Evolutionary conservation across 2,329 filamentous ascomycete species (phyloP).

Genomic region (Curvularia hawaiiensis): DNA sequence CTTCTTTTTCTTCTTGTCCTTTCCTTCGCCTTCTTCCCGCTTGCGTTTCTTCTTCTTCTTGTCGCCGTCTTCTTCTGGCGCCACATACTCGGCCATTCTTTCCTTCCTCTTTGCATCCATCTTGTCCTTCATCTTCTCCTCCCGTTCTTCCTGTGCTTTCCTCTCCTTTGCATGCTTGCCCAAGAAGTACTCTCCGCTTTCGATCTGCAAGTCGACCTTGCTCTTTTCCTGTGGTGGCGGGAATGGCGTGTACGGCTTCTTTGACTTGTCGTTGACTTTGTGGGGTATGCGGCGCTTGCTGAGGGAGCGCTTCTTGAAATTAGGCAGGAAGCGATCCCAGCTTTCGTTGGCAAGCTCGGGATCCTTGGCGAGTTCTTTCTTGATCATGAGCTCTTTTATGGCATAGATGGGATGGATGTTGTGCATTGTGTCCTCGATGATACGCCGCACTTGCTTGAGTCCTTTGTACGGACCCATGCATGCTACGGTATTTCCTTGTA

Average conservation of each 20-base stretch:
- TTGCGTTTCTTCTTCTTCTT: conserved; percentile 56
- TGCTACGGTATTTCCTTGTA: conserved; percentile 94
- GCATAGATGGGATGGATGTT: conserved; percentile 92
- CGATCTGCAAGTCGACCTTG: conserved; percentile 97
- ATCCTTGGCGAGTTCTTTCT: conserved; percentile 88
- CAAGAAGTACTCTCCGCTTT: conserved; percentile 96
- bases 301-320: conserved; percentile 94
- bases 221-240: conserved; percentile 97
- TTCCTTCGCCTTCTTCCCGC: conserved; percentile 56
- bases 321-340: conserved; percentile 95
- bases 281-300: conserved; percentile 81
- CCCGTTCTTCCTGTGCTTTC: conserved; percentile 75
- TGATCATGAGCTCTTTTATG: conserved; percentile 96
- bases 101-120: conserved; percentile 88
- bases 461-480: conserved; percentile 93
- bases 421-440: conserved; percentile 91
- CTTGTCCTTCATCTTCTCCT: conserved; percentile 84
- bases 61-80: conserved; percentile 74
- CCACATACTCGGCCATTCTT: conserved; percentile 82
- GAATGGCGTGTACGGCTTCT: conserved; percentile 97
- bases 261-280: conserved; percentile 89
- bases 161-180: conserved; percentile 91
- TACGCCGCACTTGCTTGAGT: conserved; percentile 85
- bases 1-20: conserved; percentile 54
- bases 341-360: conserved; percentile 84